These are phyloP conservation scores for Polyrhizophydium stewartii DNA, from an alignment of 371 early-diverging fungal genomes.

Conservation along the genomic window DNA sequence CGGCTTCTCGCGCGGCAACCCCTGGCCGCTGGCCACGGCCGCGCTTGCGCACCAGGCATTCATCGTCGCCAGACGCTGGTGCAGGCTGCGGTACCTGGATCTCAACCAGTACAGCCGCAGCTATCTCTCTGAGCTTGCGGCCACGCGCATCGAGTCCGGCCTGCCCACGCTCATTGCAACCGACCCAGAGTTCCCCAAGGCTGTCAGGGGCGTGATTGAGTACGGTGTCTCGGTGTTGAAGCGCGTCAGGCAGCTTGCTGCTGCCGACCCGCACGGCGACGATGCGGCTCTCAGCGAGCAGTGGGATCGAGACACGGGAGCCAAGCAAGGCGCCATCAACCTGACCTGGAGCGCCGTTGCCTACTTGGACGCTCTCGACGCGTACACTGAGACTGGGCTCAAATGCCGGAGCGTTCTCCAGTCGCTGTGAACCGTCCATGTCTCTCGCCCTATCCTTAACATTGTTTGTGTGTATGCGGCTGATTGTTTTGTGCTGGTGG, in stretches of 20 bases:
- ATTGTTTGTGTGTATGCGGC: no score
- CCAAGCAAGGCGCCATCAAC: neutral
- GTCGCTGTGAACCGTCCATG: no score
- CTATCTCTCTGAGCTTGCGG: neutral
- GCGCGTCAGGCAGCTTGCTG: neutral
- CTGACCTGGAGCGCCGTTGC: slow-evolving; percentile 3
- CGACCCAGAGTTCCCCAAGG: neutral
- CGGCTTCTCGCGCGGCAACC: slow-evolving; percentile 57
- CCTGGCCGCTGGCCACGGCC: slow-evolving; percentile 61
- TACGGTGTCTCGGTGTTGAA: neutral
- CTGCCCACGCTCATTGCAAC: neutral
- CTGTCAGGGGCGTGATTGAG: neutral
- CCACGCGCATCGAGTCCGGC: neutral
- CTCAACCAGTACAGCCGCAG: neutral
- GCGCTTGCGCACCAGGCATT: slow-evolving; percentile 50
- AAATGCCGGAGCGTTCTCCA: no score
- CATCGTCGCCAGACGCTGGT: neutral
- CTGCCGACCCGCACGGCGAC: neutral
- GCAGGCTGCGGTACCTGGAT: neutral
- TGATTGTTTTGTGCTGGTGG: no score
- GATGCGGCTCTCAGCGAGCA: slow-evolving; percentile 2
- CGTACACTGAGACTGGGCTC: no score
- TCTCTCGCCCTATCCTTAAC: no score
- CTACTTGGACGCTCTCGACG: no score
- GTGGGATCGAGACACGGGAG: neutral